These are phyloP conservation scores for Paratrypanosoma confusum DNA, from an alignment of 208 protist genomes.

Conservation along the genomic window DNA sequence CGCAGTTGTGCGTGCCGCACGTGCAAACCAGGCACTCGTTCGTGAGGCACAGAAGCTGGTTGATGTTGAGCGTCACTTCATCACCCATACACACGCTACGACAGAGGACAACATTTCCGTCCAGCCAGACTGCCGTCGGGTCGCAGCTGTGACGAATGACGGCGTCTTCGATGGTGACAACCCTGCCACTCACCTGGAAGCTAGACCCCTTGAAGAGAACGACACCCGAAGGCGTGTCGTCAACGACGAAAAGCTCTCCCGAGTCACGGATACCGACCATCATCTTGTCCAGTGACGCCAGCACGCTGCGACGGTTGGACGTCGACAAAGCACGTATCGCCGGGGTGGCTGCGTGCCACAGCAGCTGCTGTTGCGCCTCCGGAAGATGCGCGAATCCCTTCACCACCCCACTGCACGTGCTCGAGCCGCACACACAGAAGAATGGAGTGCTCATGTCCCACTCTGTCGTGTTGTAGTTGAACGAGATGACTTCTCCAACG, in stretches of 20 bases:
- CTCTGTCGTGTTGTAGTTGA: conserved; percentile 85
- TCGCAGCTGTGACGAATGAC: conserved; percentile 58
- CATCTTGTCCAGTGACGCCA: conserved; percentile 41
- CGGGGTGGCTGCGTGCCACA: conserved; percentile 43
- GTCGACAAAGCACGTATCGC: conserved; percentile 52
- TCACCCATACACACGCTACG: conserved; percentile 24
- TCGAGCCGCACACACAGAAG: conserved; percentile 46
- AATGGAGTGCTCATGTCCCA: conserved; percentile 81
- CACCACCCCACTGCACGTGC: conserved; percentile 43
- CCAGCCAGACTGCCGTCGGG: conserved; percentile 41
- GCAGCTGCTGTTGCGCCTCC: conserved; percentile 26
- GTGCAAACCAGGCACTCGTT: conserved; percentile 28
- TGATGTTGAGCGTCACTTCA: conserved; percentile 58
- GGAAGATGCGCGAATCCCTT: conserved; percentile 55
- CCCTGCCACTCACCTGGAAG: conserved; percentile 19
- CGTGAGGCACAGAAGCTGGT: conserved; percentile 51
- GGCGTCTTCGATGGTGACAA: conserved; percentile 44
- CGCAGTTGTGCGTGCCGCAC: conserved; percentile 32
- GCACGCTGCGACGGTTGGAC: conserved; percentile 30
- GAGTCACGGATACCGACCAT: conserved; percentile 20
- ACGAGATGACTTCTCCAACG: conserved; percentile 47
- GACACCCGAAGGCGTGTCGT: conserved; percentile 49
- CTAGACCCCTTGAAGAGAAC: conserved; percentile 34
- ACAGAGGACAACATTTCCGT: conserved; percentile 42
- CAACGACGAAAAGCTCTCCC: conserved; percentile 26